These are phyloP conservation scores for Solanum chacoense DNA, from an alignment of 305 asterid genomes.

Conservation along the genomic window DNA sequence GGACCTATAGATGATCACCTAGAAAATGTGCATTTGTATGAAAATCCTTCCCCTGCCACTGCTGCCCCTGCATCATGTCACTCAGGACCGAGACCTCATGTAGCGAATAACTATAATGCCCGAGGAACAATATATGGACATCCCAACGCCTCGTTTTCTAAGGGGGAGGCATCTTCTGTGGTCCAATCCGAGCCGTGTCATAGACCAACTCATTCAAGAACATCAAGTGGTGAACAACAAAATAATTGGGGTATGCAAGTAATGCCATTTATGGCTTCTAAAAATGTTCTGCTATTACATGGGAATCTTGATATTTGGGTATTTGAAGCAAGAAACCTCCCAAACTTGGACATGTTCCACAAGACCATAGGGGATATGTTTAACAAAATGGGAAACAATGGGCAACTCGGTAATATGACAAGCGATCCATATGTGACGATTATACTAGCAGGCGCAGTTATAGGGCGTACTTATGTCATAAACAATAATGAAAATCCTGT, in stretches of 20 bases:
- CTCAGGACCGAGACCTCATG: not conserved
- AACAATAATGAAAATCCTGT: slow-evolving; percentile 11
- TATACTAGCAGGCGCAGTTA: slow-evolving; percentile 5
- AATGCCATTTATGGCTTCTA: slow-evolving; percentile 4
- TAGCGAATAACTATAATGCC: not conserved
- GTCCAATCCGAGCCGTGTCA: not conserved
- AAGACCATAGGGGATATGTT: slow-evolving; percentile 16
- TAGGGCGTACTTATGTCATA: slow-evolving; percentile 18
- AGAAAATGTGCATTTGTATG: not conserved
- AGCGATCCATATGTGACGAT: slow-evolving; percentile 19
- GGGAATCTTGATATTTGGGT: slow-evolving; percentile 19
- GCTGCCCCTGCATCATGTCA: not conserved
- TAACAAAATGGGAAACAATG: not conserved
- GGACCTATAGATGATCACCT: not conserved
- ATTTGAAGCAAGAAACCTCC: slow-evolving; percentile 13
- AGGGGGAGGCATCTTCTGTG: not conserved
- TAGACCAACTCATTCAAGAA: not conserved
- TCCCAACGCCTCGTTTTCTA: slow-evolving; percentile 2
- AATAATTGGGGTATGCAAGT: slow-evolving; percentile 6
- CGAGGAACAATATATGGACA: not conserved
- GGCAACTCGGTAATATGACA: slow-evolving; percentile 1
- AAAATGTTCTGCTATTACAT: slow-evolving; percentile 2
- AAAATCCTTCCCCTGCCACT: not conserved
- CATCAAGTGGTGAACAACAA: not conserved
- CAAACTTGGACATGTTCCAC: slow-evolving; percentile 18